Conservation (phyloP, 1,284 basidiomycete species). For the Phlebopus sp. region DNA sequence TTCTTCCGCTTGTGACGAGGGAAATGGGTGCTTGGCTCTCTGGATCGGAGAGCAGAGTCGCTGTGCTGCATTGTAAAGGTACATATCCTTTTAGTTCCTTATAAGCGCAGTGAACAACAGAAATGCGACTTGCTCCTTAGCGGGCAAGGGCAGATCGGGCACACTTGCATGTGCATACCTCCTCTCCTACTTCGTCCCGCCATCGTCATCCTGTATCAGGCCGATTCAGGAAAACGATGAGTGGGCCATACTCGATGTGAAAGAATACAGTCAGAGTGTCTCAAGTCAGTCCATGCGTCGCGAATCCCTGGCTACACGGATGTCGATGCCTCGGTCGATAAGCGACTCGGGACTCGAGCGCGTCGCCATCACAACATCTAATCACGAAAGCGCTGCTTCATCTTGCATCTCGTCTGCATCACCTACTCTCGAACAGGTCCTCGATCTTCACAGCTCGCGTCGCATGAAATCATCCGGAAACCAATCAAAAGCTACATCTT, state of each 20-base stretch:
- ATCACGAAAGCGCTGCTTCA: slow-evolving; percentile 6
- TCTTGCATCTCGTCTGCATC: slow-evolving; percentile 20
- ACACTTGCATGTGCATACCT: slow-evolving; percentile 80
- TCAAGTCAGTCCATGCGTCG: neutral
- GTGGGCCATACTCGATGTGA: slow-evolving; percentile 20
- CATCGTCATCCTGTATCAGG: slow-evolving; percentile 3
- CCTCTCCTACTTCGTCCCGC: slow-evolving; percentile 42
- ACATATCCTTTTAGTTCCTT: slow-evolving; percentile 8
- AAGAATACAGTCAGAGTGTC: slow-evolving; percentile 22
- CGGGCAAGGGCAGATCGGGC: slow-evolving; percentile 80
- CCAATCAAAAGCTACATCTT: slow-evolving; percentile 16
- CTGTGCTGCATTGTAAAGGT: slow-evolving; percentile 91
- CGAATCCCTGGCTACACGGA: neutral
- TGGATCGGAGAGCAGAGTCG: slow-evolving; percentile 66
- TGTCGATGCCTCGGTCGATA: neutral
- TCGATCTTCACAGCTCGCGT: slow-evolving; percentile 64
- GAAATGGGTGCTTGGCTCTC: slow-evolving; percentile 81
- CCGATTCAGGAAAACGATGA: slow-evolving; percentile 9
- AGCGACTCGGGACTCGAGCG: neutral
- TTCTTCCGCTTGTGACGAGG: slow-evolving; percentile 72
- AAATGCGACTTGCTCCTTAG: slow-evolving; percentile 34
- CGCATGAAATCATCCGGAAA: slow-evolving; percentile 58
- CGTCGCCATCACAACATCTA: neutral
- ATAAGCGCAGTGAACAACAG: slow-evolving; percentile 5
- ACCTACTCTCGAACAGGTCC: slow-evolving; percentile 52